Conservation (phyloP, 352 stramenopile genomes). For the Globisporangium takayamanum region DNA sequence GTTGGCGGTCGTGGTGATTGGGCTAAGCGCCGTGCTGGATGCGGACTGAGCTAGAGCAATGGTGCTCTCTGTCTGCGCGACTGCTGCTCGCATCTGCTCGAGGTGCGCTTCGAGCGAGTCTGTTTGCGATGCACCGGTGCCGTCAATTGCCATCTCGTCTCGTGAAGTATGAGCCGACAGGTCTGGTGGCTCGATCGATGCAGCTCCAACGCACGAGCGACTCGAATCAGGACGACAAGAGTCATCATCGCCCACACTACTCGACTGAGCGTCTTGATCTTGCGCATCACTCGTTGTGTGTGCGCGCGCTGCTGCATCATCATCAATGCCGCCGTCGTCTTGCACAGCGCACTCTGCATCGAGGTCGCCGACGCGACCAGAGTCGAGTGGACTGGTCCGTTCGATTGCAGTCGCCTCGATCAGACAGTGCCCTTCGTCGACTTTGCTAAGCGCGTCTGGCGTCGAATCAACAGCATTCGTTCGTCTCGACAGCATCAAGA, state of each 20-base stretch:
- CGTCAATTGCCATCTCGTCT: background rate
- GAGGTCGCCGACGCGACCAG: background rate
- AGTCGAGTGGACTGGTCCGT: background rate
- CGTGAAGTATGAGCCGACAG: background rate
- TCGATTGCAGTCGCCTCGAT: background rate
- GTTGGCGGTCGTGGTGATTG: background rate
- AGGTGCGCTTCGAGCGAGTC: slow-evolving; percentile 6
- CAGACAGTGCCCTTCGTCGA: background rate
- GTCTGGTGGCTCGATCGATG: background rate
- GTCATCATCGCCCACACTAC: background rate
- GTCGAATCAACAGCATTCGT: background rate
- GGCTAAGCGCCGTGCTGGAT: background rate
- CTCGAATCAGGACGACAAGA: too few relatives aligned
- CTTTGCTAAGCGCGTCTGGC: background rate
- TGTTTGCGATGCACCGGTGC: too few relatives aligned
- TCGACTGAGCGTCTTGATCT: too few relatives aligned
- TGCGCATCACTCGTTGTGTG: too few relatives aligned
- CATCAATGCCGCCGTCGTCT: too few relatives aligned
- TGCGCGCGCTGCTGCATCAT: too few relatives aligned
- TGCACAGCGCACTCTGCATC: too few relatives aligned
- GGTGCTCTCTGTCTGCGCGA: background rate
- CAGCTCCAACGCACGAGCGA: background rate
- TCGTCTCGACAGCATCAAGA: too few relatives aligned
- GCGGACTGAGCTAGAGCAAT: background rate
- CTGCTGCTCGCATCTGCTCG: background rate